Evolutionary conservation across 2,329 filamentous ascomycete genomes (phyloP), one percentile per base, ranked within the genome.

Genomic region (Penicillium sp.): DNA sequence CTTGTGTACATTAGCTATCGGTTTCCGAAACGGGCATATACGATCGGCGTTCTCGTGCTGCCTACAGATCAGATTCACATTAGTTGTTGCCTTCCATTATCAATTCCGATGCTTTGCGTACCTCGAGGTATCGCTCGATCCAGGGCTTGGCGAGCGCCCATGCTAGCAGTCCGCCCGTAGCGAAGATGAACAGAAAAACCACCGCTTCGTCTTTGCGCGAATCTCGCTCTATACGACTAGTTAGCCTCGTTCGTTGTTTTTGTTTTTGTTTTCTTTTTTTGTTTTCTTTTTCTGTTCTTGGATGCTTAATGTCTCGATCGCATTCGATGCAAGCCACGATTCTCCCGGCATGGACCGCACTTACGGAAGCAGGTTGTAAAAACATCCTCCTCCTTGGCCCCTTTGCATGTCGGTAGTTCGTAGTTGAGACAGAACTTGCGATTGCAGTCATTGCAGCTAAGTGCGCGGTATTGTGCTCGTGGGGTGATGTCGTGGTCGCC

Each of bases 151-250:
- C 69, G 6, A 79, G 78, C 2, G 87, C 86, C 80, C 85, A 89
- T 2, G 77, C 76, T 61, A 89, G 72, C 61, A 89, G 68, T 4
- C 84, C 82, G 9, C 82, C 79, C 2, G 86, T 89, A 29, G 85
- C 83, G 58, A 85, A 76, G 43, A 89, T 87, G 68, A 89, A 89
- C 26, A 88, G 81, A 58, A 85, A 83, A 2, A 89, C 86, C 3
- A 89, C 84, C 1, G 83, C 81, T 69, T 88, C 79, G 63, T 89
- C 87, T 68, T 89, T 89, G 19, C 81, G 78, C n/a, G 85, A 88
- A 69, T 89, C 87, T 54, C 87, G 77, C 67, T 89, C 83, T 85
- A 29, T 19, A 46, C 66, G 37, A 64, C 56, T 33, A 26, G 43
- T 55, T 21, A 62, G 51, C 25, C 42, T 19, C 1, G 31, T 29